Base-by-base conservation (phyloP, 805 yeast genomes). In the Scheffersomyces lignosus region DNA sequence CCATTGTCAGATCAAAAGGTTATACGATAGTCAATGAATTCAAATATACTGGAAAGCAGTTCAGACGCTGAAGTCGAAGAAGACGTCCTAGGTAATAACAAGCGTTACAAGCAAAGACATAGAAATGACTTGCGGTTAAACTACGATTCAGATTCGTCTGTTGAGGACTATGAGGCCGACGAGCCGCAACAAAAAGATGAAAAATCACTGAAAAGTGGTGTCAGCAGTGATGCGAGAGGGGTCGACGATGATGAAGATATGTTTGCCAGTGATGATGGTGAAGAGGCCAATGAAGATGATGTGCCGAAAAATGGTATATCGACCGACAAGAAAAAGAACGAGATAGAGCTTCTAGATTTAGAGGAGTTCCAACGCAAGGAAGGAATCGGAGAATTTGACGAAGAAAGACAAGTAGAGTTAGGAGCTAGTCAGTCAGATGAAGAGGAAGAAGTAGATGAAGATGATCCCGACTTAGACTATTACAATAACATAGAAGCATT, bases 201-300 rank as follows among this genome's bases (percentile, higher is more conserved):
- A 12, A 38, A 32, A 8, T n/a, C n/a, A n/a, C n/a, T n/a, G n/a
- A n/a, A n/a, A n/a, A n/a, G n/a, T n/a, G n/a, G n/a, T n/a, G n/a
- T n/a, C n/a, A n/a, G n/a, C n/a, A n/a, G n/a, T n/a, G n/a, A n/a
- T n/a, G 34, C 30, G 26, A 6, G 4, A 9, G 35, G 23, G 7
- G 29, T 10, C 5, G 38, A n/a, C 4, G 34, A 36, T 14, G 41
- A 43, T 7, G 32, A 32, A 25, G 77, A 72, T 48, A 72, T 73
- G 70, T 66, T 64, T 51, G 73, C 70, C 2, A 57, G 64, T 40
- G 60, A 38, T 38, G 52, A 27, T 16, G 34, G 33, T 41, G 33
- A 14, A 44, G 48, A 17, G 20, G 36, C 33, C 16, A 18, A 28
- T 44, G 39, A 41, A 34, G 26, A 33, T 25, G 27, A 24, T 37